phyloP scores from a whole-genome alignment of 164 flowering plant genomes.

The Vitis riparia region DNA sequence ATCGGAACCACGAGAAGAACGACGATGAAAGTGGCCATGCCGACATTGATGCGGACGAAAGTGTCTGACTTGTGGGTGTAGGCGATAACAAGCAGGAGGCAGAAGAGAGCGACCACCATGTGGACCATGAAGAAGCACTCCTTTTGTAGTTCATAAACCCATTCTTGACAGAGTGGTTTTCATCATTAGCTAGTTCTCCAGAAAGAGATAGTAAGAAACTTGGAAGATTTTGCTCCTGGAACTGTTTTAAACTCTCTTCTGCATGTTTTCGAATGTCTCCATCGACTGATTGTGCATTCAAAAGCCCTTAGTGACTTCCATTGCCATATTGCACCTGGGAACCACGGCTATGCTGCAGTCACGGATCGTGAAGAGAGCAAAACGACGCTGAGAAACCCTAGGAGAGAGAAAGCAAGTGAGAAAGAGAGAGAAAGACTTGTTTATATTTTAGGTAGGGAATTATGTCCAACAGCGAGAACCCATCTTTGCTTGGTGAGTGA shows the following conservation, averaged over 20 bases:
- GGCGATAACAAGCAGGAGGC: conserved; percentile 44
- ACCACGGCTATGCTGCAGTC: not conserved
- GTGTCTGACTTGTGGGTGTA: conserved; percentile 53
- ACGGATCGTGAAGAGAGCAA: conserved; percentile 12
- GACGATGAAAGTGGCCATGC: conserved; percentile 55
- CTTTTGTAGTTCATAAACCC: too few species aligned
- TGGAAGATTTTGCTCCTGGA: conserved; percentile 69
- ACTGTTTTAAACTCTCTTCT: conserved; percentile 60
- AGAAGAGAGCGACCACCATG: conserved; percentile 61
- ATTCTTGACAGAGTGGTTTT: too few species aligned
- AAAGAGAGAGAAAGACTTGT: too few species aligned
- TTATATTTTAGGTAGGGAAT: too few species aligned
- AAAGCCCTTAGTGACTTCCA: conserved; percentile 64
- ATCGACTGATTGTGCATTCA: conserved; percentile 68
- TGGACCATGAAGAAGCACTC: conserved; percentile 60
- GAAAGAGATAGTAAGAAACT: conserved; percentile 56
- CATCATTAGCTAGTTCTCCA: too few species aligned
- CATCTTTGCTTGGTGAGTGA: too few species aligned
- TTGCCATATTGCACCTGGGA: conserved; percentile 37
- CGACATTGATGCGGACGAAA: conserved; percentile 62
- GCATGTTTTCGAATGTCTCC: conserved; percentile 64
- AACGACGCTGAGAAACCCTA: too few species aligned
- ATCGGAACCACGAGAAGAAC: conserved; percentile 66
- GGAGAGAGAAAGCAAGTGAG: too few species aligned
- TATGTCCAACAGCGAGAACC: too few species aligned